A percentile compares a stretch with the other conserved stretches of the same genome.
Evolutionary conservation across 2,329 filamentous ascomycete genomes (phyloP).

Genomic region (Sclerotinia spermophila): DNA sequence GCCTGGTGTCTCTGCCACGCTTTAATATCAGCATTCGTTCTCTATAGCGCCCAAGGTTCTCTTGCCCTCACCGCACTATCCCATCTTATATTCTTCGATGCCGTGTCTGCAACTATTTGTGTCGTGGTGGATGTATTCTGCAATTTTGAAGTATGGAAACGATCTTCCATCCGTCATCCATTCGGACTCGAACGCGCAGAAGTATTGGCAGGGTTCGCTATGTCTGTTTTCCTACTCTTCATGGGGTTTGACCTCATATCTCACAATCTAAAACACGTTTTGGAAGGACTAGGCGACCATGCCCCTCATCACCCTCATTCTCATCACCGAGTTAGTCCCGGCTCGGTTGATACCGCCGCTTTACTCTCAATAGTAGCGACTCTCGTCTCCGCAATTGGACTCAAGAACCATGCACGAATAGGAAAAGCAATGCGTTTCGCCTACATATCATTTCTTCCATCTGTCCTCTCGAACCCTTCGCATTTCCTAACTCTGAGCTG

Average conservation of each 20-base stretch:
- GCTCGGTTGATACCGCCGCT: conserved; percentile 77
- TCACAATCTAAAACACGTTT: conserved; percentile 88
- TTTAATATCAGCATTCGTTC: conserved; percentile 75
- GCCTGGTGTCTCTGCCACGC: conserved; percentile 91
- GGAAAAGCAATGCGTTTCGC: conserved; percentile 86
- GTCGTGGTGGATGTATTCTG: conserved; percentile 88
- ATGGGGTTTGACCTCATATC: conserved; percentile 95
- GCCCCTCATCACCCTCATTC: conserved; percentile 66
- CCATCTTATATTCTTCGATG: conserved; percentile 92
- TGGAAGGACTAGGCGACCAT: conserved; percentile 69
- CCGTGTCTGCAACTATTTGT: conserved; percentile 85
- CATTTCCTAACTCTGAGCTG: conserved; percentile 92
- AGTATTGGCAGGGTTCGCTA: conserved; percentile 90
- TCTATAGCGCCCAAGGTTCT: conserved; percentile 81
- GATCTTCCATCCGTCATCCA: conserved; percentile 86
- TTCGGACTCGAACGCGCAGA: conserved; percentile 91
- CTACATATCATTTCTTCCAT: conserved; percentile 76
- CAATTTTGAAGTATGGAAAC: conserved; percentile 97
- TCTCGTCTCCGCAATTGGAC: conserved; percentile 76
- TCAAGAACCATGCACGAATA: conserved; percentile 89
- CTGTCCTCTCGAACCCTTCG: conserved; percentile 87
- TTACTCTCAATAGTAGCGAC: conserved; percentile 80
- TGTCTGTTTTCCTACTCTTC: conserved; percentile 95
- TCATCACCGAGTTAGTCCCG: conserved; percentile 66
- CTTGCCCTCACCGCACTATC: conserved; percentile 89